Conservation (phyloP, 2,329 filamentous ascomycete species). For the Xylaria sp. region DNA sequence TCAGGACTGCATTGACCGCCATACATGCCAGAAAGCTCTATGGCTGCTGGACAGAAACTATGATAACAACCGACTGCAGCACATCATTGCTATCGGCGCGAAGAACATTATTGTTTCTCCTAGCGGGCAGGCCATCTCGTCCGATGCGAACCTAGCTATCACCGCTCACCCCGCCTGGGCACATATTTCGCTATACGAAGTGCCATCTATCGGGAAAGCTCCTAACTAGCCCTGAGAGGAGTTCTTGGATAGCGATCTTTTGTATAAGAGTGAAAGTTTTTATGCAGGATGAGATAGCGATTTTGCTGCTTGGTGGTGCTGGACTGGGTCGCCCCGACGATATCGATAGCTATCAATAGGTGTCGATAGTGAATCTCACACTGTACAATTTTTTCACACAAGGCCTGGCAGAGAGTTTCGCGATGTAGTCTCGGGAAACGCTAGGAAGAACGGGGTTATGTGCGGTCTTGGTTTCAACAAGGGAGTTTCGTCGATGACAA, state of each 20-base stretch:
- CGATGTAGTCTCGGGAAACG: no score
- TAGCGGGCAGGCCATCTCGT: neutral
- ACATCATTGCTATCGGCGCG: slow-evolving; percentile 15
- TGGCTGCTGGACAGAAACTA: slow-evolving; percentile 6
- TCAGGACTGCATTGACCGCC: slow-evolving; percentile 16
- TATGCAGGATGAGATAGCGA: no score
- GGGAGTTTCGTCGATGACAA: no score
- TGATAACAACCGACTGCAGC: slow-evolving; percentile 6
- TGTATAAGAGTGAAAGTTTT: no score
- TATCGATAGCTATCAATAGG: no score
- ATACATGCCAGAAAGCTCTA: slow-evolving; percentile 20
- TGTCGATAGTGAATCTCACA: no score
- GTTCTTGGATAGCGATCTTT: neutral
- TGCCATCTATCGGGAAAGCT: neutral
- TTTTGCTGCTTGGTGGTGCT: no score
- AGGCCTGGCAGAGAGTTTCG: no score
- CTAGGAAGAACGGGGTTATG: no score
- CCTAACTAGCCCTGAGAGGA: neutral
- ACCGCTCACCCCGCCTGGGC: slow-evolving; percentile 11
- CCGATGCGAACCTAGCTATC: slow-evolving; percentile 8
- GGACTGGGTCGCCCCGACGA: no score
- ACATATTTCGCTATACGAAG: slow-evolving; percentile 11
- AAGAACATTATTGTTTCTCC: slow-evolving; percentile 19
- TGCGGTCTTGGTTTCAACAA: no score
- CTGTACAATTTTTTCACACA: no score